Conservation (phyloP, 768 basidiomycete genomes). For the Cyclocybe aegerita region DNA sequence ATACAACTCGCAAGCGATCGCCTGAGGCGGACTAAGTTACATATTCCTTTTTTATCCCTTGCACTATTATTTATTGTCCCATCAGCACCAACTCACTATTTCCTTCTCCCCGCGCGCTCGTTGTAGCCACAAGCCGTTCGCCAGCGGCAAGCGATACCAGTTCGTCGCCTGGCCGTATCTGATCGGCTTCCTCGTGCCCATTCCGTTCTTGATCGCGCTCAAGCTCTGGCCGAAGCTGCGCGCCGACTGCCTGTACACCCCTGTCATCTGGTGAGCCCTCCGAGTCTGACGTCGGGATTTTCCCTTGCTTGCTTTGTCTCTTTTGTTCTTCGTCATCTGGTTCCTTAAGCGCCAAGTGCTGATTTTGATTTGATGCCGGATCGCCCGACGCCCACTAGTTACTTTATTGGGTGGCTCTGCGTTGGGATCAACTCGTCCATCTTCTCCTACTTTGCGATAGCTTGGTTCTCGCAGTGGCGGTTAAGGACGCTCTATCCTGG, state of each 20-base stretch:
- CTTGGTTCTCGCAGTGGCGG: conserved; percentile 48
- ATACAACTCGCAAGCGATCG: conserved; percentile 51
- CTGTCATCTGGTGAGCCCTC: conserved; percentile 38
- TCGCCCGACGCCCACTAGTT: conserved; percentile 21
- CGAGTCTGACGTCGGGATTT: background rate
- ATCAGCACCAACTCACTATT: conserved; percentile 5
- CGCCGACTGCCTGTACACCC: conserved; percentile 48
- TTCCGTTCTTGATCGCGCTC: conserved; percentile 53
- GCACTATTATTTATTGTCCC: background rate
- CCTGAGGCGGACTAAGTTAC: conserved; percentile 50
- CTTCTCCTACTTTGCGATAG: conserved; percentile 38
- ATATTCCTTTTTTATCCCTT: background rate
- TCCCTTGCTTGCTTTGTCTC: background rate
- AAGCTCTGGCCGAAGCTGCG: conserved; percentile 43
- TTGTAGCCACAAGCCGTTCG: conserved; percentile 37
- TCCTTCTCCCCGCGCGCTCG: too few species aligned
- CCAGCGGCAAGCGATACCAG: conserved; percentile 43
- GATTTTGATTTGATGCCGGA: too few species aligned
- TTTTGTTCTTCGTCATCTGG: background rate
- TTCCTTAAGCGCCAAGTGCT: too few species aligned
- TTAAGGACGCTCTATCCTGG: conserved; percentile 41
- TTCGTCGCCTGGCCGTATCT: conserved; percentile 49
- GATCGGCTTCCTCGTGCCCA: conserved; percentile 47
- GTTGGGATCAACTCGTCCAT: conserved; percentile 50
- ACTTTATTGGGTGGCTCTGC: conserved; percentile 48